Base-by-base conservation (phyloP, 2,329 filamentous ascomycete genomes). In the Teratosphaeria pseudoeucalypti region DNA sequence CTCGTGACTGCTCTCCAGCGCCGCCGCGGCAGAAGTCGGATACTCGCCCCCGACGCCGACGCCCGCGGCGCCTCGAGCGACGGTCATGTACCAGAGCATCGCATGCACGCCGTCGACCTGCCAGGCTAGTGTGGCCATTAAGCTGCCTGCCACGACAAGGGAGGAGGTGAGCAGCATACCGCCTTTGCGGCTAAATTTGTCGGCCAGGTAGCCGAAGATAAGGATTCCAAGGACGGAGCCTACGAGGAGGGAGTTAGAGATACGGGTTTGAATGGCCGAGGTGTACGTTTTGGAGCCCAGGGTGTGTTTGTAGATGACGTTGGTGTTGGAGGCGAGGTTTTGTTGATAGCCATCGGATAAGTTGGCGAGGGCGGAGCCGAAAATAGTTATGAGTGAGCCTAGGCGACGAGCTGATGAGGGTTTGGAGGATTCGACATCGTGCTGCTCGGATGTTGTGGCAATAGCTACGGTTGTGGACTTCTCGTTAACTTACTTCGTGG, bases 81-180 rank as follows among this genome's bases (percentile, higher is more conserved):
- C 68, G 0, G 76, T 79, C 72, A 81, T 71, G 74, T 80, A 80
- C 78, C 78, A 81, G 58, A 80, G 78, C 77, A 82, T 81, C 14
- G 77, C 78, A 49, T 49, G 43, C 43, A n/a, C 43, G 43, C 43
- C 43, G 43, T 49, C 43, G n/a, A 49, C 43, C 43, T 49, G 43
- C 43, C 43, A 49, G 6, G 43, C 43, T 5, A 49, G n/a, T 9
- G 64, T 66, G 0, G 77, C 77, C 19, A 81, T 61, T 27, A 79
- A 73, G 2, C 76, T 72, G 3, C 78, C 77, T 37, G 79, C 57
- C 9, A 79, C 74, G 19, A 80, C 73, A 68, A 78, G 74, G 1
- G 71, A 37, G 0, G 78, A 79, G 0, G 78, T 78, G 16, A 74
- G 68, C 32, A 80, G 65, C 52, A 79, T 79, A 27, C 76, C 78